Evolutionary conservation across 2,329 filamentous ascomycete genomes (phyloP).

Genomic region (Balansia obtecta): DNA sequence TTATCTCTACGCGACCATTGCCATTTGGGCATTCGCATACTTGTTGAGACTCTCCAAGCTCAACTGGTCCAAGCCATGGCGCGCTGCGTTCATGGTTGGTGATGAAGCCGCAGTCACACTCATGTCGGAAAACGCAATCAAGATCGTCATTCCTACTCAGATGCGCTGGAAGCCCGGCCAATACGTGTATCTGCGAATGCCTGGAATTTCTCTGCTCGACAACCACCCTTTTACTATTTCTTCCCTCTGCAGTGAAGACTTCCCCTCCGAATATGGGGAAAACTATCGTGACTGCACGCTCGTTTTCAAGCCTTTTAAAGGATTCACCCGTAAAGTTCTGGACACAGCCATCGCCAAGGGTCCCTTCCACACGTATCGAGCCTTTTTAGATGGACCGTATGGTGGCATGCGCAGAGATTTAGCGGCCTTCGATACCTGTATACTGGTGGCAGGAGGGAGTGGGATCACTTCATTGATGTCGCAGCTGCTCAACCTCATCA

Average conservation of each 20-base stretch:
- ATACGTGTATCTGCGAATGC: slow-evolving; percentile 90
- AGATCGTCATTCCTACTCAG: slow-evolving; percentile 86
- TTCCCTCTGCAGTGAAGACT: slow-evolving; percentile 84
- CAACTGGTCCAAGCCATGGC: slow-evolving; percentile 78
- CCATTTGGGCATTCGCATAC: slow-evolving; percentile 68
- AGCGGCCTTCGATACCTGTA: slow-evolving; percentile 84
- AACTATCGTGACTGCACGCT: slow-evolving; percentile 79
- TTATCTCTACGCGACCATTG: slow-evolving; percentile 73
- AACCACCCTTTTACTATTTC: slow-evolving; percentile 95
- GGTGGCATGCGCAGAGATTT: slow-evolving; percentile 86
- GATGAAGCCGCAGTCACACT: slow-evolving; percentile 85
- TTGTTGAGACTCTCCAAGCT: slow-evolving; percentile 66
- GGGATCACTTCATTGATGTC: slow-evolving; percentile 90
- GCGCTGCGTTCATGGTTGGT: slow-evolving; percentile 70
- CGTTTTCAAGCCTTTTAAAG: slow-evolving; percentile 82
- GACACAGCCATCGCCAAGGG: slow-evolving; percentile 73
- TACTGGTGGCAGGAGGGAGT: slow-evolving; percentile 86
- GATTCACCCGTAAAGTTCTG: slow-evolving; percentile 80
- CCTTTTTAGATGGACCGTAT: slow-evolving; percentile 88
- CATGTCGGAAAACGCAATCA: slow-evolving; percentile 88
- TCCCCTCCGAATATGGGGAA: slow-evolving; percentile 83
- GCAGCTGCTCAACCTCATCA: slow-evolving; percentile 86
- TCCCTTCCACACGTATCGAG: slow-evolving; percentile 82
- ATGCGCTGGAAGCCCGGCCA: slow-evolving; percentile 90
- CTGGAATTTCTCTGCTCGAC: slow-evolving; percentile 77